Conservation (phyloP, 1,139 yeast species). For the Pneumocystis murina region DNA sequence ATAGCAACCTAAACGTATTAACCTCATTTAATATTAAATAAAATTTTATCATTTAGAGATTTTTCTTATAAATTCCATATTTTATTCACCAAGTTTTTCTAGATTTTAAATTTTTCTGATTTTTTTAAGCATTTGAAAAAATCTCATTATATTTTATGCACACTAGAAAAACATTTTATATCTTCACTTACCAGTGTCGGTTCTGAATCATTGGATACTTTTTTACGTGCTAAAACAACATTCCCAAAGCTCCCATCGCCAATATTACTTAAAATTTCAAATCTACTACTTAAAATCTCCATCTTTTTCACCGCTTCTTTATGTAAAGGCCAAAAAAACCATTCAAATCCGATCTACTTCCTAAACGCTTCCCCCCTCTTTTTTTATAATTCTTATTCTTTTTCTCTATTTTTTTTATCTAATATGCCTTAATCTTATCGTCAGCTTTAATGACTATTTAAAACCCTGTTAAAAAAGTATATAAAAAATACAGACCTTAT, state of each 20-base stretch:
- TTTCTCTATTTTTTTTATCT: too few species aligned
- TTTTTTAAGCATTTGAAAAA: not conserved
- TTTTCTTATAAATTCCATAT: not conserved
- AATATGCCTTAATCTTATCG: too few species aligned
- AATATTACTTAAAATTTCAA: slow-evolving; percentile 7
- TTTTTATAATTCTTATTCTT: too few species aligned
- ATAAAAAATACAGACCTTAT: too few species aligned
- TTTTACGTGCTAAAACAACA: slow-evolving; percentile 13
- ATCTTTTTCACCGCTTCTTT: not conserved
- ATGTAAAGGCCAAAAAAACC: not conserved
- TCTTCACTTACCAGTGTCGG: not conserved
- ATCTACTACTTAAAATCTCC: not conserved
- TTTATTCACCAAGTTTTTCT: not conserved
- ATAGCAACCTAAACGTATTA: slow-evolving; percentile 47
- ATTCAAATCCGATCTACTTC: not conserved
- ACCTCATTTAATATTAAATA: not conserved
- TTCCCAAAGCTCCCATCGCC: slow-evolving; percentile 17
- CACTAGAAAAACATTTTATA: not conserved
- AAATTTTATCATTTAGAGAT: not conserved
- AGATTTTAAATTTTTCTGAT: not conserved
- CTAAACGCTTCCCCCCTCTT: not conserved
- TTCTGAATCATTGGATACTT: not conserved
- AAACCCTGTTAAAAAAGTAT: too few species aligned
- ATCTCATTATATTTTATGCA: not conserved
- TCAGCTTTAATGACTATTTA: too few species aligned